Base-by-base conservation (phyloP, 352 stramenopile species). In the Pythium oligandrum region DNA sequence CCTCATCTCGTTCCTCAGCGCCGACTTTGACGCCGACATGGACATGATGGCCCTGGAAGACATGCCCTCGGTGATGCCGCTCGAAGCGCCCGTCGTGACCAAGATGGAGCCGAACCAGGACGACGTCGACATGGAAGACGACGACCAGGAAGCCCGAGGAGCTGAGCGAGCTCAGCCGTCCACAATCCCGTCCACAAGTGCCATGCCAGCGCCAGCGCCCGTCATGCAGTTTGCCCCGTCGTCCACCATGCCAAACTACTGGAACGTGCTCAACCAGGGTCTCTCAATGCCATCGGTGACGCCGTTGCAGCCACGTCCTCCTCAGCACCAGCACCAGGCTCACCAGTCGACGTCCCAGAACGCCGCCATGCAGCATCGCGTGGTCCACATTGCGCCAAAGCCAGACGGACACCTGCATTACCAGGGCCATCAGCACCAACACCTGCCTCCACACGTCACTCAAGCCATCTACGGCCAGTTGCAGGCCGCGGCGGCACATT, bases 181-280 rank as follows among this genome's bases (percentile, higher is more conserved):
- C 17, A 26, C 17, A 26, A 26, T 26, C 17, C 17, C 17, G 17
- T 26, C 17, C 17, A 26, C 17, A 26, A 26, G 17, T 26, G 17
- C 17, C 17, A 26, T 51, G 36, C 53, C 69, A 26, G 44, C 59
- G 3, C 45, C 59, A 3, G 34, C 53, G 8, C 52, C 64, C 7
- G 9, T 36, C 4, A 68, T 64, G 64, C 76, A 86, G 57, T 91
- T 85, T 55, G 70, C 74, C 2, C 70, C 83, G 17, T 70, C 78
- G 36, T 89, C 83, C 26, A 81, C 83, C 6, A 77, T 89, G 66
- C 83, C 83, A 4, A 88, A 91, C 64, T 93, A 93, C 55, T 93
- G 83, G 83, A 90, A 91, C 62, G 80, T 93, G 40, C 49, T 93
- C 51, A 90, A 90, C 59, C 75, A 93, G 45, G 78, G 71, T 0